Conservation (phyloP, 441 rosid species). For the Erodium texanum region DNA sequence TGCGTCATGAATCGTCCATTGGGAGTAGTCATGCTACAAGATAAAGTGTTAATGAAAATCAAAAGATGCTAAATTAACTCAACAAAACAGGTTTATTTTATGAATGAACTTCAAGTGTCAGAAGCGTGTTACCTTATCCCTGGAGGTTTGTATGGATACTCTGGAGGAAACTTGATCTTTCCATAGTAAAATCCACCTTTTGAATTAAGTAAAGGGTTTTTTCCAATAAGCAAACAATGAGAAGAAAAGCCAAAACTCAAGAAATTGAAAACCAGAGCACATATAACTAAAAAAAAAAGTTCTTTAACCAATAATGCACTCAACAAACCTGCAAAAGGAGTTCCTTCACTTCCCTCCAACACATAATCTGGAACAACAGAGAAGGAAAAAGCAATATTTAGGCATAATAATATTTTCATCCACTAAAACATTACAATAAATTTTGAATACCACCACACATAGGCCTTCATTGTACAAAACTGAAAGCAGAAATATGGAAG, state of each 20-base stretch:
- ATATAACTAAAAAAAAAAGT: slow-evolving; percentile 3
- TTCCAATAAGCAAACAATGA: neutral
- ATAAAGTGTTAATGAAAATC: slow-evolving; percentile 1
- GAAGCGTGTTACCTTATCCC: slow-evolving; percentile 69
- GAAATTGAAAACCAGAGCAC: slow-evolving; percentile 10
- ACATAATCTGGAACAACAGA: slow-evolving; percentile 70
- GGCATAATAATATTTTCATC: neutral
- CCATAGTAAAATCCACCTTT: slow-evolving; percentile 91
- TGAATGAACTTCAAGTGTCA: no score
- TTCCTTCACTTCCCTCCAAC: slow-evolving; percentile 92
- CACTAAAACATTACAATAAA: neutral
- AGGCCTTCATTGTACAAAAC: neutral
- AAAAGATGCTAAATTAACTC: slow-evolving; percentile 3
- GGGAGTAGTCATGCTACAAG: slow-evolving; percentile 88
- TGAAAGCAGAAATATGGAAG: slow-evolving; percentile 2
- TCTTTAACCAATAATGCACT: neutral
- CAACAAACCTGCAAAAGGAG: slow-evolving; percentile 83
- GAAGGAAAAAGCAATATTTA: neutral
- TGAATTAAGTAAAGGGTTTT: slow-evolving; percentile 10
- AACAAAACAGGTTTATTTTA: slow-evolving; percentile 12
- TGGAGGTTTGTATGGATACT: slow-evolving; percentile 94
- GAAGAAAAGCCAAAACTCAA: slow-evolving; percentile 9
- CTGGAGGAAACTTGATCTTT: slow-evolving; percentile 94
- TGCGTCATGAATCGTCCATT: slow-evolving; percentile 95
- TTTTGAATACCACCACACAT: neutral